phyloP scores from a whole-genome alignment of 2,329 filamentous ascomycete genomes.

The Talaromyces verruculosus region DNA sequence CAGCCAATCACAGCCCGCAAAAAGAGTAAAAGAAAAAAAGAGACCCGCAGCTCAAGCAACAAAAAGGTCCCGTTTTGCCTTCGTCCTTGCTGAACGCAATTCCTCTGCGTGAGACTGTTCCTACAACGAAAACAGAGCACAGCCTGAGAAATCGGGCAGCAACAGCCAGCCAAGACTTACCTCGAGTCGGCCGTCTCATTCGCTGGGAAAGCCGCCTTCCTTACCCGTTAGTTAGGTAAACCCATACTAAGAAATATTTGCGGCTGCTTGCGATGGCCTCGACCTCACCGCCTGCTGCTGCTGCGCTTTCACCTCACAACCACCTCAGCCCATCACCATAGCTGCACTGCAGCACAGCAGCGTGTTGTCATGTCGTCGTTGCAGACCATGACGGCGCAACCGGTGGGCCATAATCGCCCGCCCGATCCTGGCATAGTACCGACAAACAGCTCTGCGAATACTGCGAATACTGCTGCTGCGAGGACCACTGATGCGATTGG shows the following conservation, averaged over 20 bases:
- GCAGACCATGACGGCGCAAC: constrained; percentile 50
- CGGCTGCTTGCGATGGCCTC: constrained; percentile 24
- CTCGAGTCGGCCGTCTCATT: neutral
- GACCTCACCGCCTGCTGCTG: constrained; percentile 26
- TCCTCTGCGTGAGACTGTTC: neutral
- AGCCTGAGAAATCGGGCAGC: constrained; percentile 6
- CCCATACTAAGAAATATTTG: constrained; percentile 18
- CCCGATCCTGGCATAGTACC: constrained; percentile 37
- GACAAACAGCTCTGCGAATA: neutral
- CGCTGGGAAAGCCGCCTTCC: constrained; percentile 1
- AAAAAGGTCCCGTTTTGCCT: neutral
- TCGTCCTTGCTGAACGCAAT: neutral
- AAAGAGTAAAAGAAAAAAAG: neutral
- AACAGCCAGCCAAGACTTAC: neutral
- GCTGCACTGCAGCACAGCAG: constrained; percentile 29
- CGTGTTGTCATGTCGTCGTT: constrained; percentile 46
- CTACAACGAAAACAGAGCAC: constrained; percentile 2
- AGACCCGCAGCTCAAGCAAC: constrained; percentile 5
- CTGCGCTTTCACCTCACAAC: constrained; percentile 26
- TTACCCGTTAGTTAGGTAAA: neutral
- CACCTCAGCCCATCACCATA: constrained; percentile 9
- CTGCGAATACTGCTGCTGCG: constrained; percentile 15
- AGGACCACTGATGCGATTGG: constrained; percentile 25
- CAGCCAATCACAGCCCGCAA: neutral
- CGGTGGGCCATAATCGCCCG: constrained; percentile 45